These are phyloP conservation scores for Apiotrichum sp. DNA, from an alignment of 1,284 basidiomycete genomes.

Conservation along the genomic window DNA sequence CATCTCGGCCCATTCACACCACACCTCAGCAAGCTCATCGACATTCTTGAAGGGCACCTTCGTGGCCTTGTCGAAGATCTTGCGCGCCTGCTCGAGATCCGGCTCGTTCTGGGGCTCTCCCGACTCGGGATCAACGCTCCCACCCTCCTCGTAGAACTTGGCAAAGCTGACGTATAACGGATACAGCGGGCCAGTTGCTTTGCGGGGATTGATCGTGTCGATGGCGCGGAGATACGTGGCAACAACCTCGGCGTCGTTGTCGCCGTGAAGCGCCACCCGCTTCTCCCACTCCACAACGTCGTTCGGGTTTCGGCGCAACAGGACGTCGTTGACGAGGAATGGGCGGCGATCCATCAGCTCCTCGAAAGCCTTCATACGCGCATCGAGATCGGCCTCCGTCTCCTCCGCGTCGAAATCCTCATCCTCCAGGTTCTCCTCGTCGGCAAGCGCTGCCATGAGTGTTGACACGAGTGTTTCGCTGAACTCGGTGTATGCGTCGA, in stretches of 20 bases:
- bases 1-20: slow-evolving; percentile 99
- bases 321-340: slow-evolving; percentile 93
- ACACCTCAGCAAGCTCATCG: slow-evolving; percentile 95
- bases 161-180: slow-evolving; percentile 92
- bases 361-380: slow-evolving; percentile 88
- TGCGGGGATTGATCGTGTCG: slow-evolving; percentile 80
- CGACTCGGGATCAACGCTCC: slow-evolving; percentile 53
- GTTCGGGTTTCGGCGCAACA: slow-evolving; percentile 88
- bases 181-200: slow-evolving; percentile 86
- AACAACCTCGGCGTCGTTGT: slow-evolving; percentile 88
- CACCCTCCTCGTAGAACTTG: slow-evolving; percentile 95
- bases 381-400: slow-evolving; percentile 79
- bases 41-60: slow-evolving; percentile 91
- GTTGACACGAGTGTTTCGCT: slow-evolving; percentile 84
- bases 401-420: slow-evolving; percentile 68
- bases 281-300: slow-evolving; percentile 99
- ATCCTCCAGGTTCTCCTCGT: slow-evolving; percentile 54
- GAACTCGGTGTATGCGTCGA: slow-evolving; percentile 94
- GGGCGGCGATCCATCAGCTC: slow-evolving; percentile 90
- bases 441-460: slow-evolving; percentile 77
- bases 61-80: slow-evolving; percentile 85
- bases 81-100: slow-evolving; percentile 78
- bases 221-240: slow-evolving; percentile 87
- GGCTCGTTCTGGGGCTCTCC: slow-evolving; percentile 61
- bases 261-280: slow-evolving; percentile 84